These are phyloP conservation scores for Torulaspora indica DNA, from an alignment of 805 yeast species.

Conservation along the genomic window DNA sequence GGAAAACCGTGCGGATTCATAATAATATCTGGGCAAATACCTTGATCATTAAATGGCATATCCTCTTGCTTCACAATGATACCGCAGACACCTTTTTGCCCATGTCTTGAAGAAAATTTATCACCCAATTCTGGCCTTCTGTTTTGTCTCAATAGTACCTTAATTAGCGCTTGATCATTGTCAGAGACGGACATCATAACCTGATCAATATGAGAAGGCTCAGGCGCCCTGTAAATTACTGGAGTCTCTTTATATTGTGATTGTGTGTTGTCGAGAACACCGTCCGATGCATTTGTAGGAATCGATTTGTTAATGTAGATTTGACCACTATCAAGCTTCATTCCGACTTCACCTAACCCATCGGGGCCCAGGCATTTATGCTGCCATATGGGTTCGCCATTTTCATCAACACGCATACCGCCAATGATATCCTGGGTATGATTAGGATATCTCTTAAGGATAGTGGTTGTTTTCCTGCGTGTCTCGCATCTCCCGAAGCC, in stretches of 20 bases:
- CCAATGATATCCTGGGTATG: conserved; percentile 88
- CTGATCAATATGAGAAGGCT: conserved; percentile 91
- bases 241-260: conserved; percentile 84
- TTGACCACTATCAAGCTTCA: conserved; percentile 85
- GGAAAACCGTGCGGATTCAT: conserved; percentile 99
- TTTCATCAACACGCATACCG: conserved; percentile 84
- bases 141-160: conserved; percentile 88
- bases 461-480: conserved; percentile 83
- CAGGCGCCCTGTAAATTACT: conserved; percentile 88
- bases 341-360: conserved; percentile 96
- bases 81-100: conserved; percentile 99
- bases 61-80: conserved; percentile 96
- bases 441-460: conserved; percentile 86
- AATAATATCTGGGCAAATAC: conserved; percentile 89
- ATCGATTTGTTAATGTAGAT: conserved; percentile 90
- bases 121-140: conserved; percentile 98
- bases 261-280: conserved; percentile 35
- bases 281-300: conserved; percentile 77
- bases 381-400: conserved; percentile 76
- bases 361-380: conserved; percentile 88
- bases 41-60: conserved; percentile 89
- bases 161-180: conserved; percentile 88
- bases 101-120: conserved; percentile 95
- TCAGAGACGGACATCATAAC: conserved; percentile 96
- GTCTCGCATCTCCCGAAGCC: conserved; percentile 98